Evolutionary conservation across 257 asterid species (phyloP).

Genomic region (Gynochthodes officinalis): DNA sequence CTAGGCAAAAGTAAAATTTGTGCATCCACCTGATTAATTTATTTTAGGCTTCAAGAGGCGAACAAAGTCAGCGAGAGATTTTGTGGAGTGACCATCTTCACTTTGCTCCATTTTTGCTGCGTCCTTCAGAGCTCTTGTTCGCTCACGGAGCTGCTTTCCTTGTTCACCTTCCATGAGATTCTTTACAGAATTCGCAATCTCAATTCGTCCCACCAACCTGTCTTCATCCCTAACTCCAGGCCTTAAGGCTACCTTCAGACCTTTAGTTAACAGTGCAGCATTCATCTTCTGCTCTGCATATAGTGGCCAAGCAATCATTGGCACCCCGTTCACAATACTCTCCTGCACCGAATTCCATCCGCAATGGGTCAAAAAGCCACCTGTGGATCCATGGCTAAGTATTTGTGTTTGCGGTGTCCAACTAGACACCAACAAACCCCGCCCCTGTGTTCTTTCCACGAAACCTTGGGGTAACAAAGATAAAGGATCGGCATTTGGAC

Average conservation of each 20-base stretch:
- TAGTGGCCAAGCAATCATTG: slow-evolving; percentile 30
- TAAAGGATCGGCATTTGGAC: slow-evolving; percentile 29
- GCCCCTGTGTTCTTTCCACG: slow-evolving; percentile 15
- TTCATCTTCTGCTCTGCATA: slow-evolving; percentile 29
- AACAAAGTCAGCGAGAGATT: slow-evolving; percentile 16
- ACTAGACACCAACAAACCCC: slow-evolving; percentile 22
- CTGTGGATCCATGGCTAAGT: slow-evolving; percentile 19
- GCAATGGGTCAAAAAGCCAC: slow-evolving; percentile 29
- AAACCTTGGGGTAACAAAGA: slow-evolving; percentile 27
- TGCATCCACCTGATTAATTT: too few species aligned
- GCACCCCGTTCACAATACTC: slow-evolving; percentile 17
- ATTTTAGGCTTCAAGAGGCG: not conserved
- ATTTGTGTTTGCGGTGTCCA: slow-evolving; percentile 34
- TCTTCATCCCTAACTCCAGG: not conserved
- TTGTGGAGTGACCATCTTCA: slow-evolving; percentile 23
- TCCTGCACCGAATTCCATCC: slow-evolving; percentile 33
- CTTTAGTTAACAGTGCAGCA: slow-evolving; percentile 17
- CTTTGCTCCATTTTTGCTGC: slow-evolving; percentile 12
- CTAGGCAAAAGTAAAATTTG: too few species aligned
- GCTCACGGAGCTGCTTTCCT: slow-evolving; percentile 6
- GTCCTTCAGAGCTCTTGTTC: slow-evolving; percentile 9
- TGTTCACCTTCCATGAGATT: slow-evolving; percentile 25
- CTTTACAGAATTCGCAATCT: slow-evolving; percentile 19
- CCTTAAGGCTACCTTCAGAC: slow-evolving; percentile 18
- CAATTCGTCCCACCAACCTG: slow-evolving; percentile 8